These are phyloP conservation scores for Nicotiana undulata DNA, from an alignment of 257 asterid genomes.

Conservation along the genomic window DNA sequence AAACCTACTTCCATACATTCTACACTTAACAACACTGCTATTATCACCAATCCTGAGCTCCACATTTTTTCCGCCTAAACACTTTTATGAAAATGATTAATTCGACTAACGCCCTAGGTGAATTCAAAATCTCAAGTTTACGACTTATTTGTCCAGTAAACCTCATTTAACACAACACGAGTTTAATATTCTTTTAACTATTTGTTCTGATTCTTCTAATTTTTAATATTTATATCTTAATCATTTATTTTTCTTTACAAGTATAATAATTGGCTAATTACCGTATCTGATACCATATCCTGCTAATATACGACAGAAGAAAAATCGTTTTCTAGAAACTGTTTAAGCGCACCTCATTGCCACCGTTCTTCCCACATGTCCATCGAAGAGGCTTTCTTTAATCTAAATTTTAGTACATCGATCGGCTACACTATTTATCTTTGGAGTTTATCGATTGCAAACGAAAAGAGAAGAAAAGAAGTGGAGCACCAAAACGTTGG, in stretches of 20 bases:
- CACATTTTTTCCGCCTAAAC: background rate
- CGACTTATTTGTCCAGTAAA: too few relatives aligned
- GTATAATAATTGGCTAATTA: background rate
- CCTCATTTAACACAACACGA: too few relatives aligned
- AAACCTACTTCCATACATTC: constrained; percentile 19
- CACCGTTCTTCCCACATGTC: background rate
- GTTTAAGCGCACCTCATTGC: background rate
- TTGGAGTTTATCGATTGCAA: too few relatives aligned
- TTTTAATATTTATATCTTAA: too few relatives aligned
- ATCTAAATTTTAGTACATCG: background rate
- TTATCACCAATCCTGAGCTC: background rate
- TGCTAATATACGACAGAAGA: background rate
- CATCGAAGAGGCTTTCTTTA: background rate
- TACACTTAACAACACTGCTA: background rate
- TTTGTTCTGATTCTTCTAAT: background rate
- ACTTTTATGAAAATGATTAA: background rate
- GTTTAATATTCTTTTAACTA: too few relatives aligned
- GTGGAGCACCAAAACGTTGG: too few relatives aligned
- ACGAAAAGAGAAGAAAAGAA: too few relatives aligned
- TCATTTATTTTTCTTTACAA: too few relatives aligned
- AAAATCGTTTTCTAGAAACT: background rate
- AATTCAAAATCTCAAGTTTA: too few relatives aligned
- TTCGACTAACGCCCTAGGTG: background rate
- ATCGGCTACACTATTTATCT: background rate
- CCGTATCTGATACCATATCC: background rate